A percentile compares a stretch with the other conserved stretches of the same genome.
These are phyloP conservation scores for Botryotinia narcissicola DNA, from an alignment of 2,329 filamentous ascomycete species.

Conservation along the genomic window DNA sequence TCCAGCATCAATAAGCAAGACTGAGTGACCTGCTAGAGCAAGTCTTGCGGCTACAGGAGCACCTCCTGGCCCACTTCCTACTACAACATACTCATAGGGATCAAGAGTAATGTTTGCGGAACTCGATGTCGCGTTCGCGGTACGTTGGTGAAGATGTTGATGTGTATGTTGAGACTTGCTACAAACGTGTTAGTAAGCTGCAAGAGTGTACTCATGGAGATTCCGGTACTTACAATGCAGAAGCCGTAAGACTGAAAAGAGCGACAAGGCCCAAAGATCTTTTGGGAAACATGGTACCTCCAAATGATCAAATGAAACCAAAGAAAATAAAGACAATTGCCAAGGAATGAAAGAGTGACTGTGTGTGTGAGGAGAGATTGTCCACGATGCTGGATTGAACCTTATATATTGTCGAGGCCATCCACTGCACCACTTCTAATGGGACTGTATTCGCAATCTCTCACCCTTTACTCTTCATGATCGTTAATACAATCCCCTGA, in stretches of 20 bases:
- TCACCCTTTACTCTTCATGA: neutral
- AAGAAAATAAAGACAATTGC: neutral
- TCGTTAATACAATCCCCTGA: neutral
- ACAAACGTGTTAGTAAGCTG: neutral
- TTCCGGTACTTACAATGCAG: constrained; percentile 3
- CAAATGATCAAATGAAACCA: neutral
- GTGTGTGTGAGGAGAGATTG: neutral
- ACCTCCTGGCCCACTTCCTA: constrained; percentile 52
- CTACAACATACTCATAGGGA: constrained; percentile 49
- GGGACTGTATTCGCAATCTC: neutral
- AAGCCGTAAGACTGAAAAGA: constrained; percentile 11
- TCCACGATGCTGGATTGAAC: neutral
- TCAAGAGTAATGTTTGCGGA: constrained; percentile 13
- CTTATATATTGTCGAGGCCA: neutral
- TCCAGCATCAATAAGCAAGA: constrained; percentile 53
- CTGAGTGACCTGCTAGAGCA: constrained; percentile 50
- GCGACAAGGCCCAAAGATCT: constrained; percentile 9
- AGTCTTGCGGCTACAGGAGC: constrained; percentile 50
- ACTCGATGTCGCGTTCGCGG: neutral
- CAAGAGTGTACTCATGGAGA: neutral
- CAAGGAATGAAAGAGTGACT: neutral
- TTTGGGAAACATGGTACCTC: neutral
- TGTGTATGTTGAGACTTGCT: neutral
- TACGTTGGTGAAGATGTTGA: neutral
- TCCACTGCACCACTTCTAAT: neutral